Base-by-base conservation (phyloP, 148 eudicot genomes). In the Camellia granthamiana region DNA sequence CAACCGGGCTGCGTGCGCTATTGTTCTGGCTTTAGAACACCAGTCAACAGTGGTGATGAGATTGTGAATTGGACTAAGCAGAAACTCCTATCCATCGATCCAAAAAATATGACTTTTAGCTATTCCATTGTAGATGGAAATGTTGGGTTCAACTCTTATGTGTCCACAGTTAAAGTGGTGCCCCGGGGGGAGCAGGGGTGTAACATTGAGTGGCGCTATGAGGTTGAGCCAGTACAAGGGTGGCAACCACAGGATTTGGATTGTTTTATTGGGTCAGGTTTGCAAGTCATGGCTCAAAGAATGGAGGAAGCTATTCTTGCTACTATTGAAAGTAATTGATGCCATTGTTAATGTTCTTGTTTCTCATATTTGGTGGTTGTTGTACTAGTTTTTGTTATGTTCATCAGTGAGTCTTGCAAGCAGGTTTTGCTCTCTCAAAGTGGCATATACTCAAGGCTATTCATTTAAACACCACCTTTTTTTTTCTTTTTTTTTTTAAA, bases 151-250 rank as follows among this genome's bases (percentile, higher is more conserved):
- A 75, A 83, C 54, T 77, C 85, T 6, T 87, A 87, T 58, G 84
- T 78, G 13, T 85, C 89, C 0, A 77, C 55, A 18, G 81, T 84
- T 41, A 80, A 72, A 23, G 82, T 87, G 23, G 16, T 79, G 52
- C 77, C 82, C 38, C 38, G 38, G 5, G 43, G 52, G 49, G 76
- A 5, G 43, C 62, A 61, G 19, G 89, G 89, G 52, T 87, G 89
- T 60, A 63, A 6, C 19, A 75, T 87, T 64, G 87, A 84, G 73
- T 84, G 87, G 87, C 70, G 43, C 21, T 87, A 87, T 49, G 85
- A 82, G 69, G 89, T 84, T 43, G 87, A 84, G 54, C 89, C 87
- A 12, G 85, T 82, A 30, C 77, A 74, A 44, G 89, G 89, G n/a
- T 78, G 87, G 82, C 75, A 65, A 46, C 77, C 71, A 46, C 75